phyloP scores from a whole-genome alignment of 2,329 filamentous ascomycete species.

The Trichoderma atrobrunneum region DNA sequence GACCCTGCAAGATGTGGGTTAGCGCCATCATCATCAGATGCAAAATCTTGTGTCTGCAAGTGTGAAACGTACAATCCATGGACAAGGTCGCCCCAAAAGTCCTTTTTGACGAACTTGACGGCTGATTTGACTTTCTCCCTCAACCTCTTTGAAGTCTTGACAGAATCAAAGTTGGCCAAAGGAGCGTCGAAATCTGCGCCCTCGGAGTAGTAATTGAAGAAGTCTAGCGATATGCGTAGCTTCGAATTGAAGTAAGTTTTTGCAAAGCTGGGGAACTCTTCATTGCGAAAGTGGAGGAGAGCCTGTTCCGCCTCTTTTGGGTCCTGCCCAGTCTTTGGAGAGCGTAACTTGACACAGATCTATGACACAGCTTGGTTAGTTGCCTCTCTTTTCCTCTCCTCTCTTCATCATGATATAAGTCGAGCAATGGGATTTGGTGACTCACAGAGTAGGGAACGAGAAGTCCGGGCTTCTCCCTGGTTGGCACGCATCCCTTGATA shows the following conservation, averaged over 20 bases:
- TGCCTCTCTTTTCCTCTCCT: neutral
- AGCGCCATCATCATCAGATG: neutral
- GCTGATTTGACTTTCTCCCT: constrained; percentile 8
- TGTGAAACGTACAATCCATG: constrained; percentile 16
- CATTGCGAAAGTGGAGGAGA: constrained; percentile 18
- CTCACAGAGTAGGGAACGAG: constrained; percentile 18
- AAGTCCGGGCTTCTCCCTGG: constrained; percentile 11
- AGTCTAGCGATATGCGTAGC: constrained; percentile 14
- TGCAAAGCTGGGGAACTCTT: constrained; percentile 16
- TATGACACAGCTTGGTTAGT: neutral
- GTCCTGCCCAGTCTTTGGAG: constrained; percentile 16
- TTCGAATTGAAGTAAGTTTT: constrained; percentile 13
- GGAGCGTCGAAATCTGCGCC: constrained; percentile 5
- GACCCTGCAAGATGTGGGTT: neutral
- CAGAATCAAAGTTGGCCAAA: constrained; percentile 10
- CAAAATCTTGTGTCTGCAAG: neutral
- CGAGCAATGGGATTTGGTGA: neutral
- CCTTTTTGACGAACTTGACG: constrained; percentile 10
- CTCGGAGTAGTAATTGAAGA: constrained; percentile 19
- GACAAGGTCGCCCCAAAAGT: constrained; percentile 17
- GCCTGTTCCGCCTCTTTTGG: constrained; percentile 9
- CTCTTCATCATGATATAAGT: neutral
- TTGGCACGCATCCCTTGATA: constrained; percentile 19
- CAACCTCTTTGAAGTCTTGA: constrained; percentile 19
- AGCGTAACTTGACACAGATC: constrained; percentile 18